Evolutionary conservation across 306 rosid genomes (phyloP).

Genomic region (Acmispon strigosus): DNA sequence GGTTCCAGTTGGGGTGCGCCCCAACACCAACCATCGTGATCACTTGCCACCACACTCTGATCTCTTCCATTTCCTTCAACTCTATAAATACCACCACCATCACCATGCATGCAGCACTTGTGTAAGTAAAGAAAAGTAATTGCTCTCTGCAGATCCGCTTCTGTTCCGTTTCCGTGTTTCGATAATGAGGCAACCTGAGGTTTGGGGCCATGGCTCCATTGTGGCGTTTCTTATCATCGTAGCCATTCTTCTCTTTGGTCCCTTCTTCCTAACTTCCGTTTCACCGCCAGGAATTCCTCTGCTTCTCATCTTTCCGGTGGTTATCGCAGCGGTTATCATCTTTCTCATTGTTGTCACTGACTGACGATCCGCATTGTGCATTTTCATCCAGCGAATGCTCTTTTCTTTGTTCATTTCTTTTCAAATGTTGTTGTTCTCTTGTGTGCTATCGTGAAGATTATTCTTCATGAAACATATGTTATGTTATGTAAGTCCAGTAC

Average conservation of each 20-base stretch:
- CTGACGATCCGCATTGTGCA: no score
- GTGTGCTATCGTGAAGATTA: not conserved
- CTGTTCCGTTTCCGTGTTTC: no score
- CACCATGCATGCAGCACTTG: no score
- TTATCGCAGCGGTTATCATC: not conserved
- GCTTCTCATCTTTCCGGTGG: not conserved
- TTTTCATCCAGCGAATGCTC: no score
- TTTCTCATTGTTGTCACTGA: not conserved
- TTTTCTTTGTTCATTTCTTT: no score
- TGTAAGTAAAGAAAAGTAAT: no score
- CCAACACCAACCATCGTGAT: no score
- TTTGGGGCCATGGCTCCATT: constrained; percentile 12
- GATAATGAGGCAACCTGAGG: constrained; percentile 8
- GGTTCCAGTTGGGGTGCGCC: no score
- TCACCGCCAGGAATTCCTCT: not conserved
- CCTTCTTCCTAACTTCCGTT: not conserved
- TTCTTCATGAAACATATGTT: not conserved
- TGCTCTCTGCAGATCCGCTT: no score
- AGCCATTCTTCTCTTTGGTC: not conserved
- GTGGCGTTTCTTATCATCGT: not conserved
- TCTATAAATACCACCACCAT: no score
- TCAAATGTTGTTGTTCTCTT: not conserved
- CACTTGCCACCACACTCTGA: no score
- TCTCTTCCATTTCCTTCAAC: no score
- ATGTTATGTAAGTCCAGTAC: not conserved